Percentiles rank a stretch among this genome's conserved stretches.
These are phyloP conservation scores for Camelina neglecta DNA, from an alignment of 345 rosid species.

Conservation along the genomic window DNA sequence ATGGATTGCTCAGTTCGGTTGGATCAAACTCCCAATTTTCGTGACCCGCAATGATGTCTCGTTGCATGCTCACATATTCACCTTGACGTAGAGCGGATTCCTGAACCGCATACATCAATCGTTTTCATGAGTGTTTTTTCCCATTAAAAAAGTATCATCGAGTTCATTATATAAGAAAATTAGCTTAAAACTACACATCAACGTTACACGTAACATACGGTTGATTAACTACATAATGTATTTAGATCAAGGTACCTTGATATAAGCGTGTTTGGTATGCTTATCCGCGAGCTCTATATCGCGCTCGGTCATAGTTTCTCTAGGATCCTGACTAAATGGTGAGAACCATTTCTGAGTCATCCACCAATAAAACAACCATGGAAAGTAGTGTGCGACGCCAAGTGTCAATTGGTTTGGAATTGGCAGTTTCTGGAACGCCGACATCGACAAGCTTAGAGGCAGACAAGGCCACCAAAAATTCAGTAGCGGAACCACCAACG, in stretches of 20 bases:
- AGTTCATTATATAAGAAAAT: neutral
- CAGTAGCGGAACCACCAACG: slow-evolving; percentile 76
- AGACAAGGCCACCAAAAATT: slow-evolving; percentile 84
- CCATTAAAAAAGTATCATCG: neutral
- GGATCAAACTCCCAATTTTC: slow-evolving; percentile 79
- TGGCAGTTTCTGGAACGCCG: slow-evolving; percentile 49
- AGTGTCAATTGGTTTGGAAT: slow-evolving; percentile 51
- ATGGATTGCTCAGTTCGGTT: slow-evolving; percentile 61
- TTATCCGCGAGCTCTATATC: slow-evolving; percentile 52
- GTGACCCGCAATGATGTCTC: slow-evolving; percentile 57
- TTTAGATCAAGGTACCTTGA: slow-evolving; percentile 36
- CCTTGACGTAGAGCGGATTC: slow-evolving; percentile 71
- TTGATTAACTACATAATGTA: neutral
- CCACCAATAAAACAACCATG: slow-evolving; percentile 91
- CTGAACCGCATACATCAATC: slow-evolving; percentile 30
- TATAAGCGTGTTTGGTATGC: slow-evolving; percentile 46
- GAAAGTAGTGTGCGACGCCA: slow-evolving; percentile 65
- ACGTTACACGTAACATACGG: neutral
- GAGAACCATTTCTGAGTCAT: slow-evolving; percentile 83
- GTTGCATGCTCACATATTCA: slow-evolving; percentile 54
- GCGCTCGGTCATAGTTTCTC: slow-evolving; percentile 52
- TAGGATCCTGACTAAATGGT: slow-evolving; percentile 51
- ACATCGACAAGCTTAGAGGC: slow-evolving; percentile 53
- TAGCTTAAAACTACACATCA: neutral
- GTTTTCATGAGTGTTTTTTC: neutral